These are phyloP conservation scores for Candida berthetii DNA, from an alignment of 805 yeast species.

Conservation along the genomic window DNA sequence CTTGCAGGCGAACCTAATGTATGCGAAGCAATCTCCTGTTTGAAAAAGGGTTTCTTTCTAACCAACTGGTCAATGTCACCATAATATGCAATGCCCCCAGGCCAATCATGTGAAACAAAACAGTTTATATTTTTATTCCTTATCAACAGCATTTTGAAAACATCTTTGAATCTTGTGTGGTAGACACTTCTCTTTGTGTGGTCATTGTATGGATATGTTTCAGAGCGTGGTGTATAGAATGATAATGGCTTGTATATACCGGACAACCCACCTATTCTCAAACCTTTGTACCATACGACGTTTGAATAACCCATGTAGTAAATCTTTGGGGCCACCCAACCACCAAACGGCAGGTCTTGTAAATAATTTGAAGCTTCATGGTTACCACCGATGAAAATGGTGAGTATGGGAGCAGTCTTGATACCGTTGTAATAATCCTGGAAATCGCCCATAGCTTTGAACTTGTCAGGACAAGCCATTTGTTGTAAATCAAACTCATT, in stretches of 20 bases:
- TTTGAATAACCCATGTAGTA: conserved; percentile 80
- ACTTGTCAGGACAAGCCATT: conserved; percentile 77
- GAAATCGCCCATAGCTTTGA: conserved; percentile 73
- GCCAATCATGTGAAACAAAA: conserved; percentile 91
- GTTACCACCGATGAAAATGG: conserved; percentile 90
- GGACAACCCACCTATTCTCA: conserved; percentile 74
- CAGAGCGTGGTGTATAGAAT: conserved; percentile 34
- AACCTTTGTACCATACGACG: conserved; percentile 66
- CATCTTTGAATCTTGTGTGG: conserved; percentile 55
- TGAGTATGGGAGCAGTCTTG: conserved; percentile 62
- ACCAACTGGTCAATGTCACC: conserved; percentile 55
- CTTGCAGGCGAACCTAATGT: conserved; percentile 71
- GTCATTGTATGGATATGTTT: conserved; percentile 41
- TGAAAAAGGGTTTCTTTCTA: conserved; percentile 59
- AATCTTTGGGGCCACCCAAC: conserved; percentile 88
- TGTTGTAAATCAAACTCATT: conserved; percentile 55
- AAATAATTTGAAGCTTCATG: conserved; percentile 86
- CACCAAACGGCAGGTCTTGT: conserved; percentile 72
- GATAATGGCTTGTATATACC: conserved; percentile 69
- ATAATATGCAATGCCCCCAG: conserved; percentile 61
- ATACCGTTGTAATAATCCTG: conserved; percentile 59
- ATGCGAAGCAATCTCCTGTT: conserved; percentile 50
- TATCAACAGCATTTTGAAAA: conserved; percentile 45
- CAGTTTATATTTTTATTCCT: conserved; percentile 37
- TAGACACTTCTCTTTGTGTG: conserved; percentile 56